Percentiles rank a stretch among this genome's conserved stretches.
phyloP scores from a whole-genome alignment of 768 basidiomycete species.

The Lentinus tigrinus region DNA sequence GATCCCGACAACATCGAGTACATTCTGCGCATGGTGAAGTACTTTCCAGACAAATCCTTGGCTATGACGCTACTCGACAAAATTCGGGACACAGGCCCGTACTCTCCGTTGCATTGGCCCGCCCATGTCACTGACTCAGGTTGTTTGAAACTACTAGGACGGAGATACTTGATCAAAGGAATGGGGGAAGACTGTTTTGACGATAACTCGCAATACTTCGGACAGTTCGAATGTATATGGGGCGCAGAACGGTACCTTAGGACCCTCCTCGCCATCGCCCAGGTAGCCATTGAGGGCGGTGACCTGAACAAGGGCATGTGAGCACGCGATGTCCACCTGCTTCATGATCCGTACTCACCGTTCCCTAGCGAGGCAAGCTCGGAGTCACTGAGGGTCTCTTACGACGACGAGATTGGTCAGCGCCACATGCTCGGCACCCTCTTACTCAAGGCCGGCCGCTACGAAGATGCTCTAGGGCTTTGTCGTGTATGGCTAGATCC shows the following conservation, averaged over 20 bases:
- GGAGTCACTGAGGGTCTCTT: slow-evolving; percentile 43
- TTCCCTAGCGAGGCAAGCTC: slow-evolving; percentile 32
- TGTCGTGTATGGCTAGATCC: slow-evolving; percentile 32
- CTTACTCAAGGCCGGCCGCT: slow-evolving; percentile 34
- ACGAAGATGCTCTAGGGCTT: slow-evolving; percentile 41
- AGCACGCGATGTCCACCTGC: slow-evolving; percentile 11
- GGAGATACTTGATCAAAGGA: slow-evolving; percentile 23
- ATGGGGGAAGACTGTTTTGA: slow-evolving; percentile 37
- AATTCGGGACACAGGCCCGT: slow-evolving; percentile 26
- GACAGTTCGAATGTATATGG: slow-evolving; percentile 35
- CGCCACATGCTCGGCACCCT: slow-evolving; percentile 38
- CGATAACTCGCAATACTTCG: slow-evolving; percentile 32
- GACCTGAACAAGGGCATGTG: slow-evolving; percentile 35
- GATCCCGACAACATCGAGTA: slow-evolving; percentile 42
- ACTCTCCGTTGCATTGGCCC: too few species aligned
- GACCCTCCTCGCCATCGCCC: slow-evolving; percentile 36
- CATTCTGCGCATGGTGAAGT: slow-evolving; percentile 33
- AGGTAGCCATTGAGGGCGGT: slow-evolving; percentile 31
- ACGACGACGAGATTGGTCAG: slow-evolving; percentile 39
- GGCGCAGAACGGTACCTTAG: slow-evolving; percentile 46
- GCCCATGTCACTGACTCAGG: too few species aligned
- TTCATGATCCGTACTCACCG: background rate
- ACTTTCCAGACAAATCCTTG: slow-evolving; percentile 25
- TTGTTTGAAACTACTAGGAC: slow-evolving; percentile 28
- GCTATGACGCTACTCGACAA: slow-evolving; percentile 27